phyloP scores from a whole-genome alignment of 352 stramenopile species.

The Pythium insidiosum region DNA sequence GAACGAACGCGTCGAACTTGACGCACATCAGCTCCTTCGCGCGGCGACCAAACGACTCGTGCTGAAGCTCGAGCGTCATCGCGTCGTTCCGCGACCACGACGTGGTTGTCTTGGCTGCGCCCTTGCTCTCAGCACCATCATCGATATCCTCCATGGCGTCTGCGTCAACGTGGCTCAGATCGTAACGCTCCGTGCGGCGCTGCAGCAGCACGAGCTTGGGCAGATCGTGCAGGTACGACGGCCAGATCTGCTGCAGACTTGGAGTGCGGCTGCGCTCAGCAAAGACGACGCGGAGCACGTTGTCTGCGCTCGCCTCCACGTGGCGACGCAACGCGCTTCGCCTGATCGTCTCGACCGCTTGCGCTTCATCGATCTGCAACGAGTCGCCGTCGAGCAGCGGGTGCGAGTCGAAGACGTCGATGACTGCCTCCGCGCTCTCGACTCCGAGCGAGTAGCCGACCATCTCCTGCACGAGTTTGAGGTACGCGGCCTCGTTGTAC shows the following conservation, averaged over 20 bases:
- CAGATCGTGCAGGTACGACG: constrained; percentile 26
- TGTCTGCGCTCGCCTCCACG: constrained; percentile 2
- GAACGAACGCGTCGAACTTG: constrained; percentile 42
- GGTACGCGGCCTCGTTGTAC: constrained; percentile 32
- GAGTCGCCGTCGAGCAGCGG: constrained; percentile 5
- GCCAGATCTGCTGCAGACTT: constrained; percentile 31
- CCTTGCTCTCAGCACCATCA: background rate
- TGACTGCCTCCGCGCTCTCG: constrained; percentile 11
- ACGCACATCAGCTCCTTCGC: constrained; percentile 41
- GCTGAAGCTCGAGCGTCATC: constrained; percentile 16
- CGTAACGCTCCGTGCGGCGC: constrained; percentile 47
- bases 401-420: constrained; percentile 2
- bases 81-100: constrained; percentile 23
- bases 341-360: background rate
- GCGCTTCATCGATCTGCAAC: constrained; percentile 4
- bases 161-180: constrained; percentile 2
- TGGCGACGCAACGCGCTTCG: constrained; percentile 3
- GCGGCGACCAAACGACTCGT: constrained; percentile 15
- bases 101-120: background rate
- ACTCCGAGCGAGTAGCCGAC: constrained; percentile 31
- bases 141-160: background rate
- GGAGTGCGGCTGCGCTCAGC: background rate
- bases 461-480: constrained; percentile 35
- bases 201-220: constrained; percentile 52
- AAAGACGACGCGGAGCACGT: constrained; percentile 11